Evolutionary conservation across 306 rosid genomes (phyloP), one percentile per base, ranked within the genome.

Genomic region (Pterocarpus macrocarpus): DNA sequence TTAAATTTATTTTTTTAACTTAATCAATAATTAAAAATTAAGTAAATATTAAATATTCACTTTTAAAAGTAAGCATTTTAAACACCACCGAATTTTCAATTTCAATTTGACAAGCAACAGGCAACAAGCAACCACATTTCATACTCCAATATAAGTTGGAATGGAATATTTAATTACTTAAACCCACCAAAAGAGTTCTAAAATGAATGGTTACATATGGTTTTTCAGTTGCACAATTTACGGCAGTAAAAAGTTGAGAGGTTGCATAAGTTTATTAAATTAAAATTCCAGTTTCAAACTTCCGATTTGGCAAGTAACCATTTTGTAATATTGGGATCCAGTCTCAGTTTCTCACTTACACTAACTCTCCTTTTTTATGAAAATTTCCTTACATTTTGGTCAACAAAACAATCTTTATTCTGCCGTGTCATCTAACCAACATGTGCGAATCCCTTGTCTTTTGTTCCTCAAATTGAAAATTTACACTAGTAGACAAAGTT

Each of bases 81-180:
- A 22, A 22, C 28, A 22, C n/a, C n/a, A n/a, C n/a, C n/a, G 28
- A 22, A n/a, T 59, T 49, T 32, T 34, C 71, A 73, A 45, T 85
- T 82, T 72, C 35, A 85, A 64, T 59, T 82, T 73, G 83, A 81
- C 85, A 74, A 72, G 83, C 38, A 85, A 81, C 85, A 74, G 66
- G 83, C 38, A 85, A 81, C 59, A 43, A 43, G 47, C 8, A 68
- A 78, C 69, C 56, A 58, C 69, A 45, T 80, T 59, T 75, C 16
- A 39, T 79, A 33, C 6, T 32, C 84, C 36, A 22, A 22, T 82
- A 30, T 5, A 73, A 53, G 33, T 34, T 47, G 35, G 50, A 33
- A 22, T 39, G 71, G 33, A 73, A 72, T 6, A 10, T 39, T 73
- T 41, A 45, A 41, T 5, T 41, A 7, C n/a, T 44, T 75, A 39